Conservation (phyloP, 2,329 filamentous ascomycete genomes). For the Monilinia aucupariae region DNA sequence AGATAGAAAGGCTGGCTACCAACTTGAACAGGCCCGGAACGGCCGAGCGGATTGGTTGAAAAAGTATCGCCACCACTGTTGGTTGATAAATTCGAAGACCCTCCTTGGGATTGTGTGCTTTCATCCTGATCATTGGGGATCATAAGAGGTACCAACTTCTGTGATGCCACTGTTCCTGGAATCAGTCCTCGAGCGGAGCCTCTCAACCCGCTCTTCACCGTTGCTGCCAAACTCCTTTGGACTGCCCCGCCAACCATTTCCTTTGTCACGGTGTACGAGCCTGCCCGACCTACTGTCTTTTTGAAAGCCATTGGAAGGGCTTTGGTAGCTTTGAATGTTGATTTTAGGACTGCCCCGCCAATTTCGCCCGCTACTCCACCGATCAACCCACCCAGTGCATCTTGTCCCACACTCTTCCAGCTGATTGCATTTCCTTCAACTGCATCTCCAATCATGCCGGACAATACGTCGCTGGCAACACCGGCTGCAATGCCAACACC, state of each 20-base stretch:
- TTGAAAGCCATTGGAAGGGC: background rate
- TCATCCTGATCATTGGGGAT: background rate
- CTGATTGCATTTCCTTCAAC: background rate
- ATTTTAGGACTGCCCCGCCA: background rate
- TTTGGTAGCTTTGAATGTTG: background rate
- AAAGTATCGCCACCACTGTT: background rate
- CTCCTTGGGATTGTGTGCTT: background rate
- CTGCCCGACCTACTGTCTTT: conserved; percentile 2
- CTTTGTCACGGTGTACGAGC: background rate
- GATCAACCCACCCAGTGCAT: conserved; percentile 9
- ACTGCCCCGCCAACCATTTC: background rate
- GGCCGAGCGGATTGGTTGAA: background rate
- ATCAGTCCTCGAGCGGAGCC: background rate
- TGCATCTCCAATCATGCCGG: background rate
- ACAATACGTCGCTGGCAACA: background rate
- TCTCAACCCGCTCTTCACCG: background rate
- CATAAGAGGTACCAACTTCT: background rate
- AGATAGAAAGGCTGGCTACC: conserved; percentile 6
- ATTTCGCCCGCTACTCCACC: conserved; percentile 4
- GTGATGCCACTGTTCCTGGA: background rate
- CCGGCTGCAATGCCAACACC: conserved; percentile 12
- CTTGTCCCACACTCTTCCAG: background rate
- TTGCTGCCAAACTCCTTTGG: background rate
- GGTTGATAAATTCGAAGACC: background rate
- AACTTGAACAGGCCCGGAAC: conserved; percentile 4